Conservation (phyloP, 768 basidiomycete species). For the Bullera alba region DNA sequence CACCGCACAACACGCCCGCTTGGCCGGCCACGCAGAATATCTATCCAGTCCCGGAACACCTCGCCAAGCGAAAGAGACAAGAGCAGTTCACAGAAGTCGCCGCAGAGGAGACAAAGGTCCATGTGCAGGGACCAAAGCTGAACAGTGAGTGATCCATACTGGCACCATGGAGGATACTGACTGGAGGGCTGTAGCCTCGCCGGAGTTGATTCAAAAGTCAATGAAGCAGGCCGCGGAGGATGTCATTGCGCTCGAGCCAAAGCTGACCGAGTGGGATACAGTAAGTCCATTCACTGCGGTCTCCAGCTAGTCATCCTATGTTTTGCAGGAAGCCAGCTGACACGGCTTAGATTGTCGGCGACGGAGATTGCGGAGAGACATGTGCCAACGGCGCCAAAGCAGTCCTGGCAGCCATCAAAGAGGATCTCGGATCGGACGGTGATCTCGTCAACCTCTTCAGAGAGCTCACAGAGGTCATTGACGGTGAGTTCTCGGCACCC, state of each 20-base stretch:
- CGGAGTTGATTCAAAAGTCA: slow-evolving; percentile 19
- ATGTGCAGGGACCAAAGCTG: slow-evolving; percentile 19
- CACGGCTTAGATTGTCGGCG: slow-evolving; percentile 37
- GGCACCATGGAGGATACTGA: background rate
- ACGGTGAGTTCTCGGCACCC: slow-evolving; percentile 17
- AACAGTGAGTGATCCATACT: slow-evolving; percentile 14
- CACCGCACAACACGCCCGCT: slow-evolving; percentile 31
- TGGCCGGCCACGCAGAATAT: slow-evolving; percentile 37
- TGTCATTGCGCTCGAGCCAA: slow-evolving; percentile 33
- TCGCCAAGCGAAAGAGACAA: slow-evolving; percentile 19
- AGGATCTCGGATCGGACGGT: slow-evolving; percentile 30
- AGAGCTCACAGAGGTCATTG: slow-evolving; percentile 38
- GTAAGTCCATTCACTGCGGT: slow-evolving; percentile 13
- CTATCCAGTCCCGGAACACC: slow-evolving; percentile 22
- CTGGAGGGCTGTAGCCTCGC: background rate
- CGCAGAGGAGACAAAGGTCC: slow-evolving; percentile 21
- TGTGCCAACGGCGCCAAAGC: slow-evolving; percentile 39
- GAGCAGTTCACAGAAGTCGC: slow-evolving; percentile 33
- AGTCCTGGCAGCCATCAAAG: slow-evolving; percentile 23
- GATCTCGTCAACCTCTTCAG: slow-evolving; percentile 39
- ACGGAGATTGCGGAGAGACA: slow-evolving; percentile 43
- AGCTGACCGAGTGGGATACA: slow-evolving; percentile 41
- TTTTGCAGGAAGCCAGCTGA: slow-evolving; percentile 1
- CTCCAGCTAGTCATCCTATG: background rate
- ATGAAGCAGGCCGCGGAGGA: slow-evolving; percentile 34